Evolutionary conservation across 768 basidiomycete species (phyloP).

Genomic region (Cystofilobasidium capitatum): DNA sequence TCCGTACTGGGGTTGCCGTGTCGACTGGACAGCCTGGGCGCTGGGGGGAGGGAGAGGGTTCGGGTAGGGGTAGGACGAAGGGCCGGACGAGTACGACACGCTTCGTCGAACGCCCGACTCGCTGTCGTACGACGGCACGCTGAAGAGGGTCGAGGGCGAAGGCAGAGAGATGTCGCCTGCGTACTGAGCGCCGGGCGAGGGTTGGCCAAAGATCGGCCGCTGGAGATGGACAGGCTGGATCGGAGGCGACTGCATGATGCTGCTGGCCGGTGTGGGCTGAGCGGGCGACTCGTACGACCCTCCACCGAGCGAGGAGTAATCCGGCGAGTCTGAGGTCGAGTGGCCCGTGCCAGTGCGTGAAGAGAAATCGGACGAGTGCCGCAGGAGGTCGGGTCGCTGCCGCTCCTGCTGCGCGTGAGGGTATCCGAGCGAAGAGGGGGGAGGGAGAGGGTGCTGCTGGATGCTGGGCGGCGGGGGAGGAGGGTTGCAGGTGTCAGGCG

Average conservation of each 20-base stretch:
- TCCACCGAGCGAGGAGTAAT: background rate
- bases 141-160: background rate
- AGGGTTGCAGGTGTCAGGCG: background rate
- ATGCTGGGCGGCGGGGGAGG: background rate
- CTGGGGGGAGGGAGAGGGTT: background rate
- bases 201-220: conserved; percentile 2
- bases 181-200: background rate
- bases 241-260: background rate
- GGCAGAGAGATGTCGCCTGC: background rate
- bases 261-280: background rate
- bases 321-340: background rate
- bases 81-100: background rate
- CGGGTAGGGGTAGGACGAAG: background rate
- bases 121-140: background rate
- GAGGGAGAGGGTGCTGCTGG: background rate
- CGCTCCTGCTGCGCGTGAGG: background rate
- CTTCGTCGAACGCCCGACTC: background rate
- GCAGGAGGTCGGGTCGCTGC: background rate
- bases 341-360: too few relatives aligned
- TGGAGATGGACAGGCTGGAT: background rate
- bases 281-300: background rate
- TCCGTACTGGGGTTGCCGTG: background rate
- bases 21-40: background rate
- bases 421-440: background rate
- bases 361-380: background rate